Conservation (phyloP, 2,329 filamentous ascomycete species). For the Botrytis fabae region DNA sequence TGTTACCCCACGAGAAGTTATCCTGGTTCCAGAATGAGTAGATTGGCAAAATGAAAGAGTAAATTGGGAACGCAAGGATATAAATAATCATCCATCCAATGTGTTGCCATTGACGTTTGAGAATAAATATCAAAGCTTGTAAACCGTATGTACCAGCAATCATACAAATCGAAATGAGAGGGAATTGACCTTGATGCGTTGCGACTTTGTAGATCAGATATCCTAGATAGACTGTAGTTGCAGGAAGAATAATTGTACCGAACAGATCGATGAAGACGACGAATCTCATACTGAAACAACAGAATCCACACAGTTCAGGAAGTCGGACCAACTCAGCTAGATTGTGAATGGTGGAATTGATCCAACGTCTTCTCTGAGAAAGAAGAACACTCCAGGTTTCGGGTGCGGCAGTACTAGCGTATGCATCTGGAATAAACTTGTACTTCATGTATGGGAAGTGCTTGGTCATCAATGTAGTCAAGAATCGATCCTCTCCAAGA, state of each 20-base stretch:
- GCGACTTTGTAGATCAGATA: conserved; percentile 84
- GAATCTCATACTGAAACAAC: conserved; percentile 97
- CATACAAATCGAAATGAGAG: conserved; percentile 84
- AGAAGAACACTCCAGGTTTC: conserved; percentile 92
- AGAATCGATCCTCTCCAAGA: conserved; percentile 93
- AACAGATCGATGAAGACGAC: conserved; percentile 92
- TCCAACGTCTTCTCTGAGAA: conserved; percentile 98
- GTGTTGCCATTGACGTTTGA: conserved; percentile 98
- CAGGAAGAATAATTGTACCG: conserved; percentile 88
- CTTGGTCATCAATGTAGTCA: conserved; percentile 98
- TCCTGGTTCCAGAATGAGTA: conserved; percentile 99
- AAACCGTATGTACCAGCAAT: conserved; percentile 91
- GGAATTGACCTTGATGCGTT: conserved; percentile 70
- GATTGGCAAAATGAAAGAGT: conserved; percentile 84
- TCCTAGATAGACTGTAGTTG: conserved; percentile 80
- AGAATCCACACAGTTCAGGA: conserved; percentile 96
- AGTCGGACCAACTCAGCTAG: conserved; percentile 86
- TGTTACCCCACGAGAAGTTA: conserved; percentile 98
- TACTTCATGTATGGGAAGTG: conserved; percentile 94
- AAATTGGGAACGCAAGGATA: conserved; percentile 90
- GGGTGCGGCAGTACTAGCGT: conserved; percentile 89
- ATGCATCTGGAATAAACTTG: conserved; percentile 93
- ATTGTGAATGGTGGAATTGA: conserved; percentile 98
- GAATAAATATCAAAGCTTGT: conserved; percentile 92
- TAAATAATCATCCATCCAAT: conserved; percentile 99